Evolutionary conservation across 2,329 filamentous ascomycete species (phyloP), one percentile per base, ranked within the genome.

Genomic region (Lasiodiplodia hormozganensis): DNA sequence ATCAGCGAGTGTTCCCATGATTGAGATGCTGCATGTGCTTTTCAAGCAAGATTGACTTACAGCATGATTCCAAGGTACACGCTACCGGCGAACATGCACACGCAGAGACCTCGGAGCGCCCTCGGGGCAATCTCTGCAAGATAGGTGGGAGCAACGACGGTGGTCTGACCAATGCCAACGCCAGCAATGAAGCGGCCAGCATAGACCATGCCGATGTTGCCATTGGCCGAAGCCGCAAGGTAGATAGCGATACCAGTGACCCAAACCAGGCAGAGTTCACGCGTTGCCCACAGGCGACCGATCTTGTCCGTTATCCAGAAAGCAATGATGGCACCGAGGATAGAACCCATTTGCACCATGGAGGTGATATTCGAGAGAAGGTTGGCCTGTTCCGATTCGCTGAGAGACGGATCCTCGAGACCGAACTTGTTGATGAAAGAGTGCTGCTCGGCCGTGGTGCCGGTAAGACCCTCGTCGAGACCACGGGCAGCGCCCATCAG

Each of bases 271-370:
- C 80, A 82, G 10, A 82, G 76, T 62, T 79, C 75, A n/a, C 80
- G 74, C 34, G 80, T 81, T 5, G 81, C 80, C 79, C 80, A 82
- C 7, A 82, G 70, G 71, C 81, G 80, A 40, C 81, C 81, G 54
- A 82, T 79, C 56, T 75, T 77, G 64, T 81, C 79, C 10, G 85
- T 85, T 52, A 83, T 78, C 71, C 85, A 82, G 73, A 85, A 87
- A 4, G 85, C 85, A 71, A 90, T 84, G 38, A 92, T 82, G 36
- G 91, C 90, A 53, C 92, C 92, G 4, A 83, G 88, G 36, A 94
- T 90, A 28, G 88, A 91, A 28, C 92, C 92, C 73, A 94, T 88
- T 79, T 94, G 92, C 0, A 94, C 92, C 92, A 94, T 94, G 58
- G 90, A 87, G 1, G 91, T 90, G 67, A 94, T 90, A 77, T 94